Evolutionary conservation across 1,139 yeast species (phyloP).

Genomic region (Pneumocystis oryctolagi): DNA sequence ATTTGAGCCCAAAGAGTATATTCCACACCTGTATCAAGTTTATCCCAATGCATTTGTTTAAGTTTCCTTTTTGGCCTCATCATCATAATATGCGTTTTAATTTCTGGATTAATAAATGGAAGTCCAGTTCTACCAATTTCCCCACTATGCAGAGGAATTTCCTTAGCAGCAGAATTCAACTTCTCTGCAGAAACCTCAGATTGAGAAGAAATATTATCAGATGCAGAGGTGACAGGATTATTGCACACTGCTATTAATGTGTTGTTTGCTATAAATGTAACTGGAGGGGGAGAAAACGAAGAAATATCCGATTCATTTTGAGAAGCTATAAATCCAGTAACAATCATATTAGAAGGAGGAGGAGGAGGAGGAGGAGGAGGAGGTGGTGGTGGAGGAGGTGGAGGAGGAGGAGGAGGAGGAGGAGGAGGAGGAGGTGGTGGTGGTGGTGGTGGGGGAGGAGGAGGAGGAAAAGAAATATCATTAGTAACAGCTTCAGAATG

Average conservation of each 20-base stretch:
- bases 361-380: conserved; percentile 21
- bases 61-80: conserved; percentile 47
- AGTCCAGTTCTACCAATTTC: conserved; percentile 10
- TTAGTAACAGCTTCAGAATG: not conserved
- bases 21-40: conserved; percentile 40
- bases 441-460: conserved; percentile 24
- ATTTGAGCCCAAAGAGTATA: conserved; percentile 71
- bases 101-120: conserved; percentile 9
- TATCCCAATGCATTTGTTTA: conserved; percentile 95
- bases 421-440: conserved; percentile 8
- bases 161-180: not conserved
- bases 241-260: not conserved
- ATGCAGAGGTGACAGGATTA: conserved; percentile 2
- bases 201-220: conserved; percentile 10
- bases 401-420: conserved; percentile 21
- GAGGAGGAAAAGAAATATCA: conserved; percentile 20
- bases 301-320: conserved; percentile 19
- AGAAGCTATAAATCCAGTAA: conserved; percentile 18
- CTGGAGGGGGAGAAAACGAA: conserved; percentile 15
- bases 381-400: conserved; percentile 19
- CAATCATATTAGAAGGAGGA: conserved; percentile 17
- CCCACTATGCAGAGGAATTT: conserved; percentile 8
- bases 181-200: not conserved
- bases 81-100: conserved; percentile 8
- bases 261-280: conserved; percentile 6